Evolutionary conservation across 345 rosid species (phyloP).

Genomic region (Arabidopsis arenosa): DNA sequence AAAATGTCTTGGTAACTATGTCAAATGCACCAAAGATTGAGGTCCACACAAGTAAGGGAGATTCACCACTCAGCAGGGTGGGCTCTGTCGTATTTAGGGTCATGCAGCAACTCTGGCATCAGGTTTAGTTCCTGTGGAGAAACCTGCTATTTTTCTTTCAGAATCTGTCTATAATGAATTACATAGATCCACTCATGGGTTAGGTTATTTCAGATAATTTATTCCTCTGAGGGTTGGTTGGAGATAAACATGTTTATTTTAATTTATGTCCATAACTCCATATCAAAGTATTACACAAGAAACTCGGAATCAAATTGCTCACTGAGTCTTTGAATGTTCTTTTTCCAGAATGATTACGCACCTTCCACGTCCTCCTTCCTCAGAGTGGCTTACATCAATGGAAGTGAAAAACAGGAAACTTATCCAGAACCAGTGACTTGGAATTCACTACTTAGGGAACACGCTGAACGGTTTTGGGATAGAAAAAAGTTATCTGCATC

Average conservation of each 20-base stretch:
- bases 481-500: conserved; percentile 57
- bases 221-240: conserved; percentile 22
- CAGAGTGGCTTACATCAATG: conserved; percentile 53
- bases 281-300: conserved; percentile 10
- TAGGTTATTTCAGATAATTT: conserved; percentile 7
- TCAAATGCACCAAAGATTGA: conserved; percentile 55
- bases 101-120: conserved; percentile 75
- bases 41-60: conserved; percentile 46
- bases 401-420: conserved; percentile 49
- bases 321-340: conserved; percentile 36
- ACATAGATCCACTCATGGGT: conserved; percentile 6
- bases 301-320: conserved; percentile 6
- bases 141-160: conserved; percentile 41
- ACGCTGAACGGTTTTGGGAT: conserved; percentile 54
- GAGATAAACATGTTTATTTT: conserved; percentile 20
- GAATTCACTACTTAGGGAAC: conserved; percentile 72
- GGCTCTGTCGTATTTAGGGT: conserved; percentile 72
- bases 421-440: conserved; percentile 50
- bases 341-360: conserved; percentile 56
- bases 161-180: conserved; percentile 18
- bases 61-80: conserved; percentile 57
- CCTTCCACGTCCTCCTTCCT: conserved; percentile 54
- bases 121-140: conserved; percentile 58
- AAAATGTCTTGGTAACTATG: conserved; percentile 59
- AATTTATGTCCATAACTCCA: conserved; percentile 1